Percentiles rank a stretch among this genome's conserved stretches.
These are phyloP conservation scores for Trypanosoma lewisi DNA, from an alignment of 208 protist species.

Conservation along the genomic window DNA sequence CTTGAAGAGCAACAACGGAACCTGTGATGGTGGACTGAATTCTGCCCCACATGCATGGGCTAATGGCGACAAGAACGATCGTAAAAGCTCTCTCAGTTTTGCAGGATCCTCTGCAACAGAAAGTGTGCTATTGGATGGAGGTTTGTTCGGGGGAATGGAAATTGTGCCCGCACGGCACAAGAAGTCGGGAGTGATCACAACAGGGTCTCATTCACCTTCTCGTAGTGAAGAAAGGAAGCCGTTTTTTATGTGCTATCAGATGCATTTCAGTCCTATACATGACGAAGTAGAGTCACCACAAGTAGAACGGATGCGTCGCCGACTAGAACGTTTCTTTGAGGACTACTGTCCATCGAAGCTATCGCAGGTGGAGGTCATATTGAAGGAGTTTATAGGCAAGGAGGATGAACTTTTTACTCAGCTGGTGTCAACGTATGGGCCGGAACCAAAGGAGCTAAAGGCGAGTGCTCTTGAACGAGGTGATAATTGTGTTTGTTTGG, in stretches of 20 bases:
- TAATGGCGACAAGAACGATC: neutral
- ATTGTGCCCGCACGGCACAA: constrained; percentile 16
- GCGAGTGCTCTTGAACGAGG: constrained; percentile 4
- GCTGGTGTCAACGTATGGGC: constrained; percentile 43
- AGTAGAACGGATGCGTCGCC: constrained; percentile 15
- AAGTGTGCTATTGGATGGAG: neutral
- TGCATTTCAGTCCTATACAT: neutral
- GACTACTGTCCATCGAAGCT: constrained; percentile 45
- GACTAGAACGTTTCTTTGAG: constrained; percentile 44
- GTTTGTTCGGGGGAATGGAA: constrained; percentile 28
- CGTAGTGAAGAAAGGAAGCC: constrained; percentile 1
- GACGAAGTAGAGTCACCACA: constrained; percentile 24
- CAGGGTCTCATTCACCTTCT: constrained; percentile 15
- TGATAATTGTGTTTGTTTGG: neutral
- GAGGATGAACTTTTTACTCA: constrained; percentile 45
- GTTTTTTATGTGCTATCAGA: constrained; percentile 22
- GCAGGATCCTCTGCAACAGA: neutral
- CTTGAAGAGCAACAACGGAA: neutral
- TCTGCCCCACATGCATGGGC: neutral
- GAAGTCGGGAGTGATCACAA: constrained; percentile 8
- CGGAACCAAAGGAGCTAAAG: constrained; percentile 25
- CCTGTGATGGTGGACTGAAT: neutral
- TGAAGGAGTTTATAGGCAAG: constrained; percentile 27
- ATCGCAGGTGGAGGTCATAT: constrained; percentile 32
- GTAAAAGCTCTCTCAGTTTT: neutral